Conservation (phyloP, 2,329 filamentous ascomycete genomes). For the Aphanoascus verrucosus region DNA sequence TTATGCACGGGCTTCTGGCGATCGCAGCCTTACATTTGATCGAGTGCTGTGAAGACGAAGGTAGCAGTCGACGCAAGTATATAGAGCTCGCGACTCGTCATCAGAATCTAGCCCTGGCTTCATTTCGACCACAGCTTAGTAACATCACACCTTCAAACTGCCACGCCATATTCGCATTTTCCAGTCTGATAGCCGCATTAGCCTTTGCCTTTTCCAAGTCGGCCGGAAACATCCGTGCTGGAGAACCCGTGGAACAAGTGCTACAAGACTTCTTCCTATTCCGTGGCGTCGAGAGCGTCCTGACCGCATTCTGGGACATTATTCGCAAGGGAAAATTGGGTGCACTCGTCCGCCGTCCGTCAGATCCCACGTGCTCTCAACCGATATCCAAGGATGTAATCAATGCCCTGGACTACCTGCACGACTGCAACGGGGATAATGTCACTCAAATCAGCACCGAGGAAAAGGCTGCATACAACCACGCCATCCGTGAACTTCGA, state of each 20-base stretch:
- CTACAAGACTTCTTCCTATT: slow-evolving; percentile 22
- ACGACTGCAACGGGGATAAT: slow-evolving; percentile 17
- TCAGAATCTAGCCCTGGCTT: slow-evolving; percentile 20
- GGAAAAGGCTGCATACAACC: slow-evolving; percentile 19
- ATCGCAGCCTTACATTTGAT: slow-evolving; percentile 21
- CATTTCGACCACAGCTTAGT: slow-evolving; percentile 22
- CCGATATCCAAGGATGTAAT: slow-evolving; percentile 18
- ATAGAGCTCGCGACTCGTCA: slow-evolving; percentile 23
- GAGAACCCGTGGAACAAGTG: slow-evolving; percentile 20
- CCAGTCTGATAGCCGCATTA: slow-evolving; percentile 23
- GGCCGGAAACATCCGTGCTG: slow-evolving; percentile 14
- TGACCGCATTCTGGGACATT: slow-evolving; percentile 19
- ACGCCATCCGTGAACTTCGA: slow-evolving; percentile 19
- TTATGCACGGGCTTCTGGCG: slow-evolving; percentile 23
- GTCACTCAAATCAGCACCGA: slow-evolving; percentile 16
- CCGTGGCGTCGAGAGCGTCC: slow-evolving; percentile 22
- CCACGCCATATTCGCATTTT: slow-evolving; percentile 26
- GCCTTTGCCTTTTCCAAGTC: slow-evolving; percentile 23
- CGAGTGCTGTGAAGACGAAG: slow-evolving; percentile 19
- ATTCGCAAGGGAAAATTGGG: slow-evolving; percentile 20
- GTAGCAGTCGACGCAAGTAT: slow-evolving; percentile 19
- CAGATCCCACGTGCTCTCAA: slow-evolving; percentile 13
- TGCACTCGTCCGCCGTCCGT: slow-evolving; percentile 16
- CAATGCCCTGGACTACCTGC: slow-evolving; percentile 16
- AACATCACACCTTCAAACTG: slow-evolving; percentile 24